A percentile compares a stretch with the other conserved stretches of the same genome.
Evolutionary conservation across 768 basidiomycete genomes (phyloP).

Genomic region (Candolleomyces aberdarensis): DNA sequence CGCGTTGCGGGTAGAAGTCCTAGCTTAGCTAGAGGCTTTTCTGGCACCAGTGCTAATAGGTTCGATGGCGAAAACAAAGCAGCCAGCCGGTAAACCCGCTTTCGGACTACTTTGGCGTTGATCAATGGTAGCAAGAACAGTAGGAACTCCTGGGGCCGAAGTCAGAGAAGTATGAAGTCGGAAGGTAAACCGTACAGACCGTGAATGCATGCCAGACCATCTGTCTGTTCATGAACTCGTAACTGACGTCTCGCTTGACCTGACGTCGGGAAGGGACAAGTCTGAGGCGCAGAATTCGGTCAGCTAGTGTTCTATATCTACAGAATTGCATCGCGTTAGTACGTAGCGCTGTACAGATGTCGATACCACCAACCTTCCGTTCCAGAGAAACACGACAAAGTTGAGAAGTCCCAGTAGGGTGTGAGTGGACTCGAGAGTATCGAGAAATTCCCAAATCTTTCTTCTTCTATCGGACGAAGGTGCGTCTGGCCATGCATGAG

Average conservation of each 20-base stretch:
- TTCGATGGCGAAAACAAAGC: slow-evolving; percentile 26
- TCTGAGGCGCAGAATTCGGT: slow-evolving; percentile 71
- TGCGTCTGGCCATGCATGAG: slow-evolving; percentile 87
- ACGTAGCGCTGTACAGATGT: slow-evolving; percentile 9
- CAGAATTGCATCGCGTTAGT: background rate
- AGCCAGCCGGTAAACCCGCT: slow-evolving; percentile 43
- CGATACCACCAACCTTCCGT: slow-evolving; percentile 62
- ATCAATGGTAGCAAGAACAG: slow-evolving; percentile 88
- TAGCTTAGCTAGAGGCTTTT: slow-evolving; percentile 12
- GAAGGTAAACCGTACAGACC: slow-evolving; percentile 43
- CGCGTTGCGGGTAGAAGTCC: slow-evolving; percentile 1
- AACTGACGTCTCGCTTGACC: slow-evolving; percentile 83
- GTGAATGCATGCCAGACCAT: slow-evolving; percentile 99
- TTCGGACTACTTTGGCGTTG: slow-evolving; percentile 61
- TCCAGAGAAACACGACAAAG: slow-evolving; percentile 80
- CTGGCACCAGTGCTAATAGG: slow-evolving; percentile 28
- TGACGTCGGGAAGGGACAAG: slow-evolving; percentile 70
- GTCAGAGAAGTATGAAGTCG: background rate
- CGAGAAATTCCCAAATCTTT: slow-evolving; percentile 68
- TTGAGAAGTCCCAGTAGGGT: slow-evolving; percentile 63
- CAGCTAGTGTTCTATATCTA: slow-evolving; percentile 84
- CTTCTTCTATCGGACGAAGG: slow-evolving; percentile 76
- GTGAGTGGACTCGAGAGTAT: slow-evolving; percentile 64
- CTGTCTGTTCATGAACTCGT: slow-evolving; percentile 99
- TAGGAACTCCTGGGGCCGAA: slow-evolving; percentile 81